Evolutionary conservation across 148 eudicot species (phyloP), one percentile per base, ranked within the genome.

Genomic region (Amaranthus hypochondriacus): DNA sequence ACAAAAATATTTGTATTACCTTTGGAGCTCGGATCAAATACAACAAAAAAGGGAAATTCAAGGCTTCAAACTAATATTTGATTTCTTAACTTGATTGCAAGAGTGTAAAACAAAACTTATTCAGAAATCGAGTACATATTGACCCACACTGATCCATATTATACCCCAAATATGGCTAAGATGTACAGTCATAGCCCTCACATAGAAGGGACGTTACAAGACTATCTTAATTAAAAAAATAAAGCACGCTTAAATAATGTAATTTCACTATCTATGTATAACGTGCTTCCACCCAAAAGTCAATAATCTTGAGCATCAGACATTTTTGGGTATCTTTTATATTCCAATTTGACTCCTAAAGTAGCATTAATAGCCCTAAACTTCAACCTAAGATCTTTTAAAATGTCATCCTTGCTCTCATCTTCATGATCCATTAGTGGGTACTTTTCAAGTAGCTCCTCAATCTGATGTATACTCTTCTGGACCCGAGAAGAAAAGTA

Each of bases 281-380:
- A 56, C 66, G 51, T 43, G 18, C 62, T 50, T 58, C 39, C 7
- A 3, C 48, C 52, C 76, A 74, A 70, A 58, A 57, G 8, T 48
- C 82, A 50, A 83, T 55, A 74, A 48, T 79, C 78, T 4, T 80
- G 78, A 14, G 50, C 80, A 81, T 80, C 84, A 56, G 84, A 82
- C 54, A 79, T 75, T 66, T 79, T 91, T 0, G 89, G 94, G 75
- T 89, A 91, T 11, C 97, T 92, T 47, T 79, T 69, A 69, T 86
- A 89, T 80, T 84, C 90, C 87, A 88, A 81, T 56, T 88, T 89
- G 79, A 88, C 81, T 76, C 88, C 88, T 82, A 94, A 78, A 49
- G 83, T 83, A 9, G 89, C 92, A 79, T 83, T 89, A 78, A 87
- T 62, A 54, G 85, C 89, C 83, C 76, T 84, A 77, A 89, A 89